These are phyloP conservation scores for Neocucurbitaria cava DNA, from an alignment of 2,329 filamentous ascomycete genomes.

Conservation along the genomic window DNA sequence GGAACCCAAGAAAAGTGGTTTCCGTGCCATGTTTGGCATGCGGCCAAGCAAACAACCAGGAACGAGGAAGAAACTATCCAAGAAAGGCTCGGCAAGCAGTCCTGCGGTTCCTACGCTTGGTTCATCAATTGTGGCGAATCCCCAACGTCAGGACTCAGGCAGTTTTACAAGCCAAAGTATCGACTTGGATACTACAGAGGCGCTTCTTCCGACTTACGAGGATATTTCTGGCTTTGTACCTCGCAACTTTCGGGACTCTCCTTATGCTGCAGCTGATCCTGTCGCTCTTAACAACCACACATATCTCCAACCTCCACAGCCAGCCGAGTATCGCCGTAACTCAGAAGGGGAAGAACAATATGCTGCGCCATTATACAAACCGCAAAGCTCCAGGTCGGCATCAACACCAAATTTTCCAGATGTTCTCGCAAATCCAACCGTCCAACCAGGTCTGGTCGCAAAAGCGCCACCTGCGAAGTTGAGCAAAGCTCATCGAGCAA, in stretches of 20 bases:
- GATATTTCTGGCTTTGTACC: slow-evolving; percentile 12
- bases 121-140: slow-evolving; percentile 11
- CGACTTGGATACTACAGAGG: slow-evolving; percentile 10
- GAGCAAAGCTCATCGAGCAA: slow-evolving; percentile 30
- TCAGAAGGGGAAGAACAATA: slow-evolving; percentile 33
- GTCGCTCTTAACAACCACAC: slow-evolving; percentile 1
- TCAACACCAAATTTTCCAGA: slow-evolving; percentile 23
- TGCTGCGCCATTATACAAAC: slow-evolving; percentile 27
- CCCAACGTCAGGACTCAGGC: slow-evolving; percentile 30
- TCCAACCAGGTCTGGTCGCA: not conserved
- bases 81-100: slow-evolving; percentile 26
- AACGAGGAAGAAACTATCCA: slow-evolving; percentile 31
- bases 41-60: slow-evolving; percentile 23
- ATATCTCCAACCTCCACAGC: slow-evolving; percentile 6
- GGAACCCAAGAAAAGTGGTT: slow-evolving; percentile 27
- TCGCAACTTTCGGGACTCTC: slow-evolving; percentile 22
- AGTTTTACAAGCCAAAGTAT: slow-evolving; percentile 30
- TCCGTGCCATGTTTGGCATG: slow-evolving; percentile 30
- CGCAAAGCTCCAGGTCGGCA: slow-evolving; percentile 18
- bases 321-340: slow-evolving; percentile 32
- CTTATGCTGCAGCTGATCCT: slow-evolving; percentile 21
- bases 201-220: slow-evolving; percentile 17
- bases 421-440: slow-evolving; percentile 3
- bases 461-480: slow-evolving; percentile 26
- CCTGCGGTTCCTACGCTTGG: slow-evolving; percentile 13